phyloP scores from a whole-genome alignment of 2,329 filamentous ascomycete species.

The Endoconidiophora laricicola region DNA sequence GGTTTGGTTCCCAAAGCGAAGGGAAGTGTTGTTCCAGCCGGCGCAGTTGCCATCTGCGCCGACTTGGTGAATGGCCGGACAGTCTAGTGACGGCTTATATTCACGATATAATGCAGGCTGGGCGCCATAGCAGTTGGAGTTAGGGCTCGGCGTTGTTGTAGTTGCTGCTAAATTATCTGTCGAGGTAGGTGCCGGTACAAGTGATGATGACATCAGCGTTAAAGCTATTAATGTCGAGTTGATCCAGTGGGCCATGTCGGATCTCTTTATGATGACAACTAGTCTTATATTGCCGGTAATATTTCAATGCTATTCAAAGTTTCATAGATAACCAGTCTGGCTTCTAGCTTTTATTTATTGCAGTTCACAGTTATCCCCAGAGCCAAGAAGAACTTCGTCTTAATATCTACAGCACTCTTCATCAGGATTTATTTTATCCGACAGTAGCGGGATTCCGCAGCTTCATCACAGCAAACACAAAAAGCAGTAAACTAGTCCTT shows the following conservation, averaged over 20 bases:
- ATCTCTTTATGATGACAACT: too few species aligned
- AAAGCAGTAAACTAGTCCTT: too few species aligned
- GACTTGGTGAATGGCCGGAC: constrained; percentile 3
- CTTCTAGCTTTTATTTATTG: too few species aligned
- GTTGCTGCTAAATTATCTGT: background rate
- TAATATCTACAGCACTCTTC: too few species aligned
- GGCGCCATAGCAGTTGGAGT: background rate
- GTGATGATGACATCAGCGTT: background rate
- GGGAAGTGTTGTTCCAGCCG: background rate
- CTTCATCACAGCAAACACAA: too few species aligned
- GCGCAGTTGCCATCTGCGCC: constrained; percentile 4
- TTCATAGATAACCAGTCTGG: too few species aligned
- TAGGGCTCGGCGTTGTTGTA: background rate
- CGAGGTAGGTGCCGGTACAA: background rate
- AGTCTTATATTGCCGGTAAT: too few species aligned
- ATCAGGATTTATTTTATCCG: too few species aligned
- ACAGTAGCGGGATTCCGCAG: too few species aligned
- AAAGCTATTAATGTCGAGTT: background rate
- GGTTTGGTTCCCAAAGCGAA: background rate
- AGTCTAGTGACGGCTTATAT: constrained; percentile 1
- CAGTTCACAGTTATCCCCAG: too few species aligned
- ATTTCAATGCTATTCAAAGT: too few species aligned
- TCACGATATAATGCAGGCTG: constrained; percentile 1
- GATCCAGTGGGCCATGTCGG: background rate
- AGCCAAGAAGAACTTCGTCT: too few species aligned